Percentiles rank a stretch among this genome's conserved stretches.
These are phyloP conservation scores for Emergomyces orientalis DNA, from an alignment of 2,329 filamentous ascomycete species.

Conservation along the genomic window DNA sequence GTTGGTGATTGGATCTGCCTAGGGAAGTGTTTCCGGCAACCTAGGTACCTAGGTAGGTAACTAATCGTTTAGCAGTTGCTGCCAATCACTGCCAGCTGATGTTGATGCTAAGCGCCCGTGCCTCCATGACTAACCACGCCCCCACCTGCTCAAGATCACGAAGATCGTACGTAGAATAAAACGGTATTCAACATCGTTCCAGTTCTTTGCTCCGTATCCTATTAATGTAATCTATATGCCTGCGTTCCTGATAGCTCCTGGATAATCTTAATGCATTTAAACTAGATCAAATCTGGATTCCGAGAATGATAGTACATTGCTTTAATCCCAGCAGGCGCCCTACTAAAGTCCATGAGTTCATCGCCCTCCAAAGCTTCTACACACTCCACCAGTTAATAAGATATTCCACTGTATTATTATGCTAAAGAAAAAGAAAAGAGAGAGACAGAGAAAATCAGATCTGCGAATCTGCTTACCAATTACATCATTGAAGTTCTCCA, in stretches of 20 bases:
- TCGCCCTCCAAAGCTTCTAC: conserved; percentile 4
- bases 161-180: no score
- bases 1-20: not conserved
- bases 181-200: not conserved
- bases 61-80: not conserved
- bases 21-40: not conserved
- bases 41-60: no score
- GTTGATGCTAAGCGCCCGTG: not conserved
- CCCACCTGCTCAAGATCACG: not conserved
- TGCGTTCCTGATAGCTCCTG: not conserved
- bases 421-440: not conserved
- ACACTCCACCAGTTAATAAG: not conserved
- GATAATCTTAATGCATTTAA: not conserved
- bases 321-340: not conserved
- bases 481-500: conserved; percentile 11
- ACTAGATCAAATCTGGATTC: not conserved
- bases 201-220: not conserved
- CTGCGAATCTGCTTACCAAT: conserved; percentile 11
- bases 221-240: not conserved
- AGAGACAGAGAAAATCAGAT: not conserved
- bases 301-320: conserved; percentile 4
- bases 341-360: not conserved
- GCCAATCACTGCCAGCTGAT: not conserved
- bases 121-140: not conserved
- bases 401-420: not conserved